Evolutionary conservation across 1,139 yeast genomes (phyloP).

Genomic region (Hyphopichia buzzinii): DNA sequence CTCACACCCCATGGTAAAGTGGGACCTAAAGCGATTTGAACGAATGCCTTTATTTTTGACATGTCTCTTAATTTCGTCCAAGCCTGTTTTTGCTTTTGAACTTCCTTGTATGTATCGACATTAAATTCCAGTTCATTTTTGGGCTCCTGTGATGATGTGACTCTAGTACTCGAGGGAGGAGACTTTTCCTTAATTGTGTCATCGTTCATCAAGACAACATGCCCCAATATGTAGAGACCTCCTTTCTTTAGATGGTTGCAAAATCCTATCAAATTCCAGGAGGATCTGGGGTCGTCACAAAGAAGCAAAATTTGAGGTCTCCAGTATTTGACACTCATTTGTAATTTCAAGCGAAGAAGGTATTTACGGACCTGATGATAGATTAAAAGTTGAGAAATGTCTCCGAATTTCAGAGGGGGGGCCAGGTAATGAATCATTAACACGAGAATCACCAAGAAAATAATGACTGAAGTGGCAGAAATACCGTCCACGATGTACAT

Average conservation of each 20-base stretch:
- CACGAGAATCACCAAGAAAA: conserved; percentile 64
- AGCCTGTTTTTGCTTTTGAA: conserved; percentile 69
- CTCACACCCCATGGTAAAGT: conserved; percentile 94
- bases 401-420: conserved; percentile 97
- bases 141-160: conserved; percentile 10
- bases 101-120: conserved; percentile 51
- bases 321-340: conserved; percentile 93
- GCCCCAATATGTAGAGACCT: conserved; percentile 88
- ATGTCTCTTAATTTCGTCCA: conserved; percentile 83
- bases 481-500: conserved; percentile 94
- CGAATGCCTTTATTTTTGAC: conserved; percentile 82
- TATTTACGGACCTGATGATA: conserved; percentile 96
- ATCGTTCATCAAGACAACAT: conserved; percentile 70
- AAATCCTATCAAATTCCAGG: conserved; percentile 90
- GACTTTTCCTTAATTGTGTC: conserved; percentile 15
- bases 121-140: conserved; percentile 24
- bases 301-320: conserved; percentile 87
- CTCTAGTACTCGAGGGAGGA: conserved; percentile 4
- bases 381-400: conserved; percentile 88
- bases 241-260: conserved; percentile 95
- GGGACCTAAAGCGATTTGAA: conserved; percentile 87
- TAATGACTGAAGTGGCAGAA: conserved; percentile 75
- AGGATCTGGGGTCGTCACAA: conserved; percentile 86
- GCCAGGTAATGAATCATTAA: conserved; percentile 81
- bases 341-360: conserved; percentile 73